These are phyloP conservation scores for Peronospora tabacina DNA, from an alignment of 352 stramenopile genomes.

Conservation along the genomic window DNA sequence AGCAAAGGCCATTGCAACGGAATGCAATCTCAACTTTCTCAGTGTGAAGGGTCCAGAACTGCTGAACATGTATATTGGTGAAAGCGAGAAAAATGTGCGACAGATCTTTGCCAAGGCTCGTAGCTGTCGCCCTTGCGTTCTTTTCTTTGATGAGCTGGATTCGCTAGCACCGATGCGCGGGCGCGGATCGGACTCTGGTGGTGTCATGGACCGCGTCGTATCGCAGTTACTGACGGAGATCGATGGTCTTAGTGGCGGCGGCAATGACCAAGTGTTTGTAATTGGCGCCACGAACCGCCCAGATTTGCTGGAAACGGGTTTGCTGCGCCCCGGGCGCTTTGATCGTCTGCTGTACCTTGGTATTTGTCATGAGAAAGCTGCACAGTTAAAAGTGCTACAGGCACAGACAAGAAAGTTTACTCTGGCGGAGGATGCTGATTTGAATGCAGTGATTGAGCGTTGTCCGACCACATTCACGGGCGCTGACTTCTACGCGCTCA, in stretches of 20 bases:
- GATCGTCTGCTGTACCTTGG: conserved; percentile 77
- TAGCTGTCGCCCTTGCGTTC: conserved; percentile 76
- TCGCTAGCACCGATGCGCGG: conserved; percentile 86
- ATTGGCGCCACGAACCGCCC: conserved; percentile 95
- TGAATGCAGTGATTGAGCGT: conserved; percentile 49
- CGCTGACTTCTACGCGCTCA: conserved; percentile 80
- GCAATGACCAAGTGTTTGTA: conserved; percentile 88
- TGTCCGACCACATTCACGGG: conserved; percentile 76
- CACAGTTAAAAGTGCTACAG: conserved; percentile 78
- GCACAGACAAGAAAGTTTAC: conserved; percentile 78
- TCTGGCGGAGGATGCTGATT: conserved; percentile 46
- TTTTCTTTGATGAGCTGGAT: conserved; percentile 93
- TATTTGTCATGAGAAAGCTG: conserved; percentile 65
- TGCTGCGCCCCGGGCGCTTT: conserved; percentile 91
- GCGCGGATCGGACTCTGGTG: conserved; percentile 76
- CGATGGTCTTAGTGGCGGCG: conserved; percentile 74
- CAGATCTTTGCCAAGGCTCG: conserved; percentile 88
- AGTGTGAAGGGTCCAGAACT: conserved; percentile 94
- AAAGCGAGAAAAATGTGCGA: conserved; percentile 94
- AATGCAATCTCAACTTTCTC: conserved; percentile 94
- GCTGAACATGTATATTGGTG: conserved; percentile 97
- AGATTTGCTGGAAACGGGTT: conserved; percentile 91
- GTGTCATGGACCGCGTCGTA: conserved; percentile 95
- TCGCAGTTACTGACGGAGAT: conserved; percentile 94
- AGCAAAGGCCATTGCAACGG: conserved; percentile 92